Base-by-base conservation (phyloP, 1,284 basidiomycete genomes). In the Boletus semigastroideus region DNA sequence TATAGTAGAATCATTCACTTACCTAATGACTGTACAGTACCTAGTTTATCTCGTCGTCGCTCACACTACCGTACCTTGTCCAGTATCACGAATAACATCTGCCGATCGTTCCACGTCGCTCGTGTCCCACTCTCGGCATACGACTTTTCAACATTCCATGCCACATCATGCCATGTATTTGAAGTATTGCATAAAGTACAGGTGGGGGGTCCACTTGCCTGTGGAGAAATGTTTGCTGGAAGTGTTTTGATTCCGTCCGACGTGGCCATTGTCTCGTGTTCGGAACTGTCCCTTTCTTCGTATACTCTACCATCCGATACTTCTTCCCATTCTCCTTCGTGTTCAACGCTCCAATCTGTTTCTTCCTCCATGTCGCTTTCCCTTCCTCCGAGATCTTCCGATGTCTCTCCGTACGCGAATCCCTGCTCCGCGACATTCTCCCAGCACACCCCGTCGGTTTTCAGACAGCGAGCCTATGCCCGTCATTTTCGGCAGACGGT, bases 301-400 rank as follows among this genome's bases (percentile, higher is more conserved):
- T n/a, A n/a, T n/a, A n/a, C n/a, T n/a, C 69, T 92, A 92, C 64
- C 92, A 94, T 63, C 82, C 94, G 39, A 85, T 94, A 75, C 83
- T 94, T 30, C 78, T 94, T 17, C 92, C 92, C 0, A 74, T 77
- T 30, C 82, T 94, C 70, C 77, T 94, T 19, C 84, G 91, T 33
- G 51, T 58, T 7, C 0, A 78, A 78, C 22, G 84, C 87, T 0
- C 82, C 86, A 27, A 91, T 94, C 56, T 90, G 91, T 1, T 92
- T 94, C 75, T 94, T 94, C 75, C 79, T 93, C 70, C 91, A 94
- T 62, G 90, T 93, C 56, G 87, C 91, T 1, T 94, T 94, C 70
- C 92, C 92, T 0, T 87, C 83, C 10, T 90, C 87, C 20, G 92
- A 94, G 69, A 91, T 94, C 55, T 93, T 94, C 77, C 79, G 90